Percentiles rank a stretch among this genome's conserved stretches.
Evolutionary conservation across 768 basidiomycete genomes (phyloP).

Genomic region (Russula griseocarnosa): DNA sequence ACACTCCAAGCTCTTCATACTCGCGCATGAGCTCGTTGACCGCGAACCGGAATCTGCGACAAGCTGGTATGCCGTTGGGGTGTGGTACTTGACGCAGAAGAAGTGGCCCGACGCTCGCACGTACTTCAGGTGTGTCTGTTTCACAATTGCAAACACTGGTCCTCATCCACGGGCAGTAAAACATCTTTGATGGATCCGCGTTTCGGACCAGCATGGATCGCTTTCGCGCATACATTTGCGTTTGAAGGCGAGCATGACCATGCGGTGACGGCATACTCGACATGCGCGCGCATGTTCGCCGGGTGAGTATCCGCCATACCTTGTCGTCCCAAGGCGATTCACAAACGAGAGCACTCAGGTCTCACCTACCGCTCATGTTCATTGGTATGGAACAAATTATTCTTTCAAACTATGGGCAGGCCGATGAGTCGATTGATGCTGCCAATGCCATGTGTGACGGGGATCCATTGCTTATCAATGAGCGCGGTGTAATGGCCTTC

Average conservation of each 20-base stretch:
- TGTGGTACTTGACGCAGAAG: slow-evolving; percentile 86
- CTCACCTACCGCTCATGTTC: slow-evolving; percentile 90
- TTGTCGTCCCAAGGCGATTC: slow-evolving; percentile 4
- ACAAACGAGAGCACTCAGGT: slow-evolving; percentile 46
- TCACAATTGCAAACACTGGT: not conserved
- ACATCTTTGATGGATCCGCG: slow-evolving; percentile 95
- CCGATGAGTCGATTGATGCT: slow-evolving; percentile 84
- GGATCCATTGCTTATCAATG: slow-evolving; percentile 88
- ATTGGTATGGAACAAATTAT: slow-evolving; percentile 98
- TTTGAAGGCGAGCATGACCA: slow-evolving; percentile 98
- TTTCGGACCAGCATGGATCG: slow-evolving; percentile 95
- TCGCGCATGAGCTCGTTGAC: slow-evolving; percentile 95
- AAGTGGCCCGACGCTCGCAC: slow-evolving; percentile 91
- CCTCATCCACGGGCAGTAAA: slow-evolving; percentile 54
- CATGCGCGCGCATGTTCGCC: slow-evolving; percentile 90
- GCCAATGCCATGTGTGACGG: slow-evolving; percentile 76
- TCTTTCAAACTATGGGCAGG: slow-evolving; percentile 73
- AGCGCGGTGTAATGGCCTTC: slow-evolving; percentile 89
- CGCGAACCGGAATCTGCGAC: slow-evolving; percentile 88
- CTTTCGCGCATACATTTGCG: slow-evolving; percentile 96
- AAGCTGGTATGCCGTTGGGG: slow-evolving; percentile 98
- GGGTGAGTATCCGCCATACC: slow-evolving; percentile 53
- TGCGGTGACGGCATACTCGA: slow-evolving; percentile 97
- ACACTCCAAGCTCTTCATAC: slow-evolving; percentile 89
- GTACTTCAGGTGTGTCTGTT: slow-evolving; percentile 80